phyloP scores from a whole-genome alignment of 2,329 filamentous ascomycete species.

The Xylaria sp. region DNA sequence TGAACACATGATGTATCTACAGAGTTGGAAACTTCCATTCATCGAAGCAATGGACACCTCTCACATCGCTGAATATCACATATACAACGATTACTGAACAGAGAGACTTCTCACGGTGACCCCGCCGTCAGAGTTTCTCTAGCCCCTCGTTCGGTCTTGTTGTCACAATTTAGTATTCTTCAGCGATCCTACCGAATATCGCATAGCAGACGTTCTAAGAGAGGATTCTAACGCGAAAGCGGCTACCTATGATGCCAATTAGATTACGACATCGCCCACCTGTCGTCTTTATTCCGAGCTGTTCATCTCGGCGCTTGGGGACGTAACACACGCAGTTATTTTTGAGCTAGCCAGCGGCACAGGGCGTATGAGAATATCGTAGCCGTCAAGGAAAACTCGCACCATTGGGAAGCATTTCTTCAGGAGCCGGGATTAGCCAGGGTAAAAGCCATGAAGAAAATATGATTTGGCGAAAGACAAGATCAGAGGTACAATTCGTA shows the following conservation, averaged over 20 bases:
- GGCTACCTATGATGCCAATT: slow-evolving; percentile 2
- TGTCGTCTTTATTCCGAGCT: slow-evolving; percentile 39
- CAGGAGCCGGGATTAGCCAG: slow-evolving; percentile 30
- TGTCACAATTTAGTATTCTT: background rate
- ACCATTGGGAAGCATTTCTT: slow-evolving; percentile 36
- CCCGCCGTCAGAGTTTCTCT: too few relatives aligned
- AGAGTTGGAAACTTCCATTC: too few relatives aligned
- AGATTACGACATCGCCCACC: background rate
- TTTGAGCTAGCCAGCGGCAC: slow-evolving; percentile 43
- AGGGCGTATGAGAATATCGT: slow-evolving; percentile 33
- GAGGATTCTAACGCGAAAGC: slow-evolving; percentile 7
- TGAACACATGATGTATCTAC: too few relatives aligned
- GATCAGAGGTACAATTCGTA: too few relatives aligned
- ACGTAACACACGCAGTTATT: slow-evolving; percentile 33
- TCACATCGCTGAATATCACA: slow-evolving; percentile 3
- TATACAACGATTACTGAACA: too few relatives aligned
- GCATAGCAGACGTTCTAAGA: slow-evolving; percentile 10
- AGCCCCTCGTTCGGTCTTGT: background rate
- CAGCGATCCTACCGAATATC: background rate
- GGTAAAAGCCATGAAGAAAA: slow-evolving; percentile 32
- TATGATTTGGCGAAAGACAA: background rate
- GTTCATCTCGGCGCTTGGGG: slow-evolving; percentile 37
- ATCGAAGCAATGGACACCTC: background rate
- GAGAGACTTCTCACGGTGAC: too few relatives aligned
- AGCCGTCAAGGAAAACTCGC: slow-evolving; percentile 30